Evolutionary conservation across 768 basidiomycete species (phyloP), one percentile per base, ranked within the genome.

Genomic region (Mrakia blollopis): DNA sequence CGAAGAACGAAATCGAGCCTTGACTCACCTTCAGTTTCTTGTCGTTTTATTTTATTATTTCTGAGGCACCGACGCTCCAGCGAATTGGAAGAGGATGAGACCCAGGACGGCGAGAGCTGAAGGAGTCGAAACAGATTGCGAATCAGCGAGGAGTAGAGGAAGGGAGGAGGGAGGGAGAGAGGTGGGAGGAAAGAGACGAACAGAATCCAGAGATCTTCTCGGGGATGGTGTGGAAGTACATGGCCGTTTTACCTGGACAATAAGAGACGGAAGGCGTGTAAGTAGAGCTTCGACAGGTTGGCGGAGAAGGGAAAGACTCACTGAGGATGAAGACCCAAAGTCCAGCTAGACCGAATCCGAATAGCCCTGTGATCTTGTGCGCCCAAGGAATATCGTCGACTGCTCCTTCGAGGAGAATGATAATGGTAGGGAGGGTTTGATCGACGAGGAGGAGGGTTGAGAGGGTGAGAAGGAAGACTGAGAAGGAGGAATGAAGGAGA

Each of bases 241-340:
- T 71, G 16, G 77, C 73, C 32, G 77, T 78, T 72, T 74, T 73
- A 23, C 72, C 77, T 74, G 23, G 0, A 50, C 16, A 52, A 30
- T 14, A 25, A 50, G 54, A n/a, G n/a, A 4, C 14, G 41, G 52
- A 25, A 69, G 37, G n/a, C 13, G 3, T 50, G 44, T 10, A 2
- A 16, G 44, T 10, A 2, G 44, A 47, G 44, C 16, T 16, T 47
- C 44, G 44, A 41, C 11, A 35, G 28, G 60, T 10, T 14, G 9
- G 61, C 72, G 50, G 25, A 37, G 60, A 37, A 70, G 23, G 47
- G 13, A 35, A 32, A 39, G 11, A 71, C 73, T 47, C 41, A 78
- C 73, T 75, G 47, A 78, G 68, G 50, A 75, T 78, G 47, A 74
- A 74, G 0, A 74, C 73, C 77, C 73, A 77, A 57, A 77, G 76